Percentiles rank a stretch among this genome's conserved stretches.
Evolutionary conservation across 352 stramenopile species (phyloP).

Genomic region (Globisporangium rhizosaccharum): DNA sequence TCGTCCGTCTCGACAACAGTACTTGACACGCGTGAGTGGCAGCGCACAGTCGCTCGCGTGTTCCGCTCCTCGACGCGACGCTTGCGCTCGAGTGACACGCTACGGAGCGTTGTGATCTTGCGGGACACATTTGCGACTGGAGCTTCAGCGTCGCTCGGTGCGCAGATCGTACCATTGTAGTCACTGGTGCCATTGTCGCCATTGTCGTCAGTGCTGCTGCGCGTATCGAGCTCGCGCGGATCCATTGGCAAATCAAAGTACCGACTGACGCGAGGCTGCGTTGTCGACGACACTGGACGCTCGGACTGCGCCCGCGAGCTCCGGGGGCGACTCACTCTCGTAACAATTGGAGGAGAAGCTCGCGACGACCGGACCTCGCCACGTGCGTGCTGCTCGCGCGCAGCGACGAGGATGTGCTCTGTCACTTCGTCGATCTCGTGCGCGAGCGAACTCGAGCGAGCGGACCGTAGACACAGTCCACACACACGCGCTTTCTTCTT

Average conservation of each 20-base stretch:
- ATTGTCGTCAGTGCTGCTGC: conserved; percentile 3
- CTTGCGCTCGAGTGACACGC: background rate
- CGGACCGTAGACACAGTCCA: conserved; percentile 8
- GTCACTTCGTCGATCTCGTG: background rate
- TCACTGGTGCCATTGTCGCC: background rate
- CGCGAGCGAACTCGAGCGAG: background rate
- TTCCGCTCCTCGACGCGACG: no score
- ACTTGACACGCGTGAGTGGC: no score
- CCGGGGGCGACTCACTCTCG: background rate
- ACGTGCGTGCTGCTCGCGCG: no score
- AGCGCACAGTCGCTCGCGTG: no score
- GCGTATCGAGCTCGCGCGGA: conserved; percentile 5
- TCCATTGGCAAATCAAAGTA: conserved; percentile 16
- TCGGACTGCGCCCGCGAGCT: background rate
- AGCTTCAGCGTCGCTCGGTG: background rate
- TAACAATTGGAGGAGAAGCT: background rate
- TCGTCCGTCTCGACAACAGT: no score
- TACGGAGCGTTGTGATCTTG: background rate
- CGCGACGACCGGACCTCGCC: no score
- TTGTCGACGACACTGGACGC: background rate
- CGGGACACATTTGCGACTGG: background rate
- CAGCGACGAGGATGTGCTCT: no score
- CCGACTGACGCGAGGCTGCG: conserved; percentile 2
- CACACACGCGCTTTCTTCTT: conserved; percentile 19
- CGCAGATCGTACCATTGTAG: conserved; percentile 3